Base-by-base conservation (phyloP, 176 grass and related monocot species). In the Chrysopogon serrulatus region DNA sequence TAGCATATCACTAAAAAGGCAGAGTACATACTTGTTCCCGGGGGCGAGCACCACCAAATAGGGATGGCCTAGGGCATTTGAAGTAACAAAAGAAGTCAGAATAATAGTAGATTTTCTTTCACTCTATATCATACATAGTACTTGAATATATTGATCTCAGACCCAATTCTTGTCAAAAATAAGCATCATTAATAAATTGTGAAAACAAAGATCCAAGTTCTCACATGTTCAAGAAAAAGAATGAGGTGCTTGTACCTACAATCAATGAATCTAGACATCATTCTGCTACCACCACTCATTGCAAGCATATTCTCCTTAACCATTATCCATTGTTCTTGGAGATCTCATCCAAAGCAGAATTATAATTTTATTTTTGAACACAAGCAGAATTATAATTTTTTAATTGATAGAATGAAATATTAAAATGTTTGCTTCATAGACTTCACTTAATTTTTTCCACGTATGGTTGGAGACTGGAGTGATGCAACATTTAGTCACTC, bases 1-100 rank as follows among this genome's bases (percentile, higher is more conserved):
- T 11, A 61, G 33, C 42, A 65, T 45, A 85, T 32, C 35, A 83
- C 6, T 31, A 53, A 24, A 51, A 65, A 88, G 40, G 57, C n/a
- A 43, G 59, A 42, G 32, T 68, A 77, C 71, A 73, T 91, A 99
- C 97, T 79, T 94, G 90, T 84, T 99, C 97, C 9, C 97, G 70
- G 32, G 93, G 97, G 0, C 97, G 97, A 85, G 91, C 97, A 67
- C 97, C 91, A 81, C 97, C 93, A 79, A 99, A 99, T 13, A 96
- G 78, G 40, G 74, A 88, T 90, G 83, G 69, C 91, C 97, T 99
- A 81, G 40, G 49, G 47, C 71, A 85, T 83, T 86, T 28, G 0
- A 34, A 65, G 61, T 3, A 74, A 53, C 10, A 88, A 63, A 74
- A n/a, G 14, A 88, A 80, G 77, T 72, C 48, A 83, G 10, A 21